Evolutionary conservation across 768 basidiomycete species (phyloP).

Genomic region (Tulasnella sp.): DNA sequence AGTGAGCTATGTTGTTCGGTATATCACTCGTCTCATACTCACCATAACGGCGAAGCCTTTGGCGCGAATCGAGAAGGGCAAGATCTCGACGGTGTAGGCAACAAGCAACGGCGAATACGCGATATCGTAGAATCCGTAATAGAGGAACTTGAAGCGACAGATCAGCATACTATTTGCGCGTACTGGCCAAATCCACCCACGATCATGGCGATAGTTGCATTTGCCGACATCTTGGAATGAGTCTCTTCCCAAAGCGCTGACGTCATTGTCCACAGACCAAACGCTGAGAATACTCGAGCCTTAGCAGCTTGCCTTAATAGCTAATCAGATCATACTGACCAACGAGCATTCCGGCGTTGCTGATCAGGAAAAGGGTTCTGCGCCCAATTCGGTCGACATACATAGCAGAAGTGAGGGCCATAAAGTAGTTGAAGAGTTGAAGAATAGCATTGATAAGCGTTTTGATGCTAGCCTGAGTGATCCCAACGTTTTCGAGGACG

Average conservation of each 20-base stretch:
- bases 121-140: conserved; percentile 38
- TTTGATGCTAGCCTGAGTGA: conserved; percentile 41
- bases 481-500: conserved; percentile 33
- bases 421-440: conserved; percentile 43
- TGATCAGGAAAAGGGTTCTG: conserved; percentile 55
- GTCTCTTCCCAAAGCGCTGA: conserved; percentile 30
- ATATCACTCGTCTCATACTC: conserved; percentile 15
- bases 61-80: conserved; percentile 69
- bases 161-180: background rate
- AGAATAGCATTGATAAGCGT: conserved; percentile 51
- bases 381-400: conserved; percentile 59
- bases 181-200: background rate
- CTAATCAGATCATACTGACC: conserved; percentile 26
- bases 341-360: conserved; percentile 48
- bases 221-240: conserved; percentile 24
- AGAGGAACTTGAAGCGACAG: conserved; percentile 6
- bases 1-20: background rate
- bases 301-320: background rate
- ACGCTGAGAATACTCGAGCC: conserved; percentile 27
- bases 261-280: conserved; percentile 44
- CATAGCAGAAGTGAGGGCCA: conserved; percentile 44
- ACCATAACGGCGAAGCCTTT: conserved; percentile 72
- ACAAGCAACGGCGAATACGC: conserved; percentile 67
- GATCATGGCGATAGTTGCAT: conserved; percentile 17
- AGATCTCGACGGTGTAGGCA: conserved; percentile 49